phyloP scores from a whole-genome alignment of 2,329 filamentous ascomycete species.

The Neonectria neomacrospora region DNA sequence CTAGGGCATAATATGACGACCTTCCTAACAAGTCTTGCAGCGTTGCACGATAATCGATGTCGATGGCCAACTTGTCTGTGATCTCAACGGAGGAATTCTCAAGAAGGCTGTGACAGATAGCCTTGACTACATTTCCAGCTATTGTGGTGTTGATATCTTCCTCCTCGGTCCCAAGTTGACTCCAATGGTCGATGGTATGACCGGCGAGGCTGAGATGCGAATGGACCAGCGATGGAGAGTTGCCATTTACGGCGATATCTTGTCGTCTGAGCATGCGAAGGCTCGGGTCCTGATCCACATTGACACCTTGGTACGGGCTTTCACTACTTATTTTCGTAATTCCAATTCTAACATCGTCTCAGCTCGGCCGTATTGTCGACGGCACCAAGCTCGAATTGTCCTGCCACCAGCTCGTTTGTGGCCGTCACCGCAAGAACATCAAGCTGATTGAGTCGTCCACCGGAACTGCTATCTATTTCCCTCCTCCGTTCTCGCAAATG shows the following conservation, averaged over 20 bases:
- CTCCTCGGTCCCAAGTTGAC: constrained; percentile 89
- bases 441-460: constrained; percentile 97
- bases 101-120: constrained; percentile 82
- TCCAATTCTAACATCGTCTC: constrained; percentile 32
- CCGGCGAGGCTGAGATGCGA: constrained; percentile 83
- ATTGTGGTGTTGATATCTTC: constrained; percentile 96
- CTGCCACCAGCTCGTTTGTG: constrained; percentile 91
- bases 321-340: background rate
- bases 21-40: constrained; percentile 58
- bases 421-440: constrained; percentile 95
- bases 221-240: constrained; percentile 92
- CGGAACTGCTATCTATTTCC: constrained; percentile 97
- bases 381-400: constrained; percentile 84
- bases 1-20: background rate
- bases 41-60: constrained; percentile 94
- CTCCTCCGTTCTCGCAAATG: constrained; percentile 89
- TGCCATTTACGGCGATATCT: constrained; percentile 93
- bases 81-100: constrained; percentile 73
- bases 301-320: constrained; percentile 78
- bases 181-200: constrained; percentile 78
- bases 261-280: constrained; percentile 97
- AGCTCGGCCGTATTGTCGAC: constrained; percentile 81
- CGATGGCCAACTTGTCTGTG: constrained; percentile 89
- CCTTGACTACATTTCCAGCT: constrained; percentile 85
- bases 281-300: constrained; percentile 96